Conservation (phyloP, 176 grass and related monocot genomes). For the Juncus inflexus region DNA sequence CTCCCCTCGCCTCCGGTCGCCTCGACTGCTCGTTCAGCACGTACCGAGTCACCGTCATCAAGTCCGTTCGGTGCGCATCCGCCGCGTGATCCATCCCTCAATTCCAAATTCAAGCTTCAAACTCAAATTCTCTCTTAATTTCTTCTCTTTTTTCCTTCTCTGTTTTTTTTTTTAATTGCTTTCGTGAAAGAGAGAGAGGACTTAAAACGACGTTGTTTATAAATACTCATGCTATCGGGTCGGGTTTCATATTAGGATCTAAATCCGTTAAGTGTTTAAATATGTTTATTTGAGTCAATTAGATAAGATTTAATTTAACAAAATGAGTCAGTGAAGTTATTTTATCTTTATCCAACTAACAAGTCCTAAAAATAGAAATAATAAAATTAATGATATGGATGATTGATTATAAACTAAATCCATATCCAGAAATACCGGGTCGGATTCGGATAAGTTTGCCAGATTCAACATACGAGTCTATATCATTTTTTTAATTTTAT, state of each 20-base stretch:
- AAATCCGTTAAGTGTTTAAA: slow-evolving; percentile 4
- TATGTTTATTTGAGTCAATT: background rate
- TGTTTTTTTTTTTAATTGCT: background rate
- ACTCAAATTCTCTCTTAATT: background rate
- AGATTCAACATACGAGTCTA: background rate
- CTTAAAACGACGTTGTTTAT: slow-evolving; percentile 27
- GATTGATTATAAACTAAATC: background rate
- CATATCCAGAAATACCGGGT: background rate
- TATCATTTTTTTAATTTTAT: background rate
- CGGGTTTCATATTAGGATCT: background rate
- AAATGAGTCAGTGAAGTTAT: no score
- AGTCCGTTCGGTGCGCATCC: slow-evolving; percentile 71
- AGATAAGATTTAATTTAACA: background rate
- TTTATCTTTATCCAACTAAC: no score
- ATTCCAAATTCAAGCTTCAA: background rate
- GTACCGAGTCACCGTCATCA: slow-evolving; percentile 94
- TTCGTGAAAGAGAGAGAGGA: slow-evolving; percentile 5
- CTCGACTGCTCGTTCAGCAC: slow-evolving; percentile 93
- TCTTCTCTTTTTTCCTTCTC: background rate
- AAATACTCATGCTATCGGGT: slow-evolving; percentile 2
- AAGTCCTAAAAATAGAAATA: no score
- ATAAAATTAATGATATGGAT: background rate
- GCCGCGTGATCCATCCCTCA: slow-evolving; percentile 76
- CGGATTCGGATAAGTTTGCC: slow-evolving; percentile 20
- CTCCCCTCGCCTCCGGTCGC: slow-evolving; percentile 69